Evolutionary conservation across 345 rosid species (phyloP).

Genomic region (Passiflora organensis): DNA sequence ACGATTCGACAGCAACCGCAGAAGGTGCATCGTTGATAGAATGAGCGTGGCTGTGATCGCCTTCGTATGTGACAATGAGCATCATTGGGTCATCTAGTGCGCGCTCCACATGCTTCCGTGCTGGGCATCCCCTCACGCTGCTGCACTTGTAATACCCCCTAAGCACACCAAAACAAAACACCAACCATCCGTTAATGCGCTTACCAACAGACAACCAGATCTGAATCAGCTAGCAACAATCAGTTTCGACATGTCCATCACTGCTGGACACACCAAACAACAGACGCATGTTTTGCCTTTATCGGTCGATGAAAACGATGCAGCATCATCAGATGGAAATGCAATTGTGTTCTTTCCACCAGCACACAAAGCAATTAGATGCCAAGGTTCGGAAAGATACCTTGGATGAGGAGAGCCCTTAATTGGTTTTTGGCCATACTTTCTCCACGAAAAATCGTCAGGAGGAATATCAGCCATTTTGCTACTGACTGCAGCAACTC

Average conservation of each 20-base stretch:
- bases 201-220: neutral
- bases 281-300: no score
- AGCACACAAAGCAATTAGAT: no score
- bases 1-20: constrained; percentile 53
- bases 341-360: neutral
- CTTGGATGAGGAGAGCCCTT: constrained; percentile 99
- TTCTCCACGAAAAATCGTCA: constrained; percentile 90
- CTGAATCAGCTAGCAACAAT: no score
- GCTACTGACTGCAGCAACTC: constrained; percentile 75
- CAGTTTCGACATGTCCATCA: no score
- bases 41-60: constrained; percentile 61
- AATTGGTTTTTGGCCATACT: constrained; percentile 95
- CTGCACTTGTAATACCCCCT: constrained; percentile 97
- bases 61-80: constrained; percentile 83
- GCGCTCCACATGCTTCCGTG: constrained; percentile 91
- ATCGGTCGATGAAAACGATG: no score
- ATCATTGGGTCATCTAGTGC: constrained; percentile 71
- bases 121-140: constrained; percentile 82
- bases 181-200: no score
- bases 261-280: no score
- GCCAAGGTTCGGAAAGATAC: constrained; percentile 30
- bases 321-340: no score
- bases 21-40: constrained; percentile 29
- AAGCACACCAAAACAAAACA: neutral
- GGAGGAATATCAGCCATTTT: constrained; percentile 93